Conservation (phyloP, 2,329 filamentous ascomycete species). For the Fusarium newnesense region DNA sequence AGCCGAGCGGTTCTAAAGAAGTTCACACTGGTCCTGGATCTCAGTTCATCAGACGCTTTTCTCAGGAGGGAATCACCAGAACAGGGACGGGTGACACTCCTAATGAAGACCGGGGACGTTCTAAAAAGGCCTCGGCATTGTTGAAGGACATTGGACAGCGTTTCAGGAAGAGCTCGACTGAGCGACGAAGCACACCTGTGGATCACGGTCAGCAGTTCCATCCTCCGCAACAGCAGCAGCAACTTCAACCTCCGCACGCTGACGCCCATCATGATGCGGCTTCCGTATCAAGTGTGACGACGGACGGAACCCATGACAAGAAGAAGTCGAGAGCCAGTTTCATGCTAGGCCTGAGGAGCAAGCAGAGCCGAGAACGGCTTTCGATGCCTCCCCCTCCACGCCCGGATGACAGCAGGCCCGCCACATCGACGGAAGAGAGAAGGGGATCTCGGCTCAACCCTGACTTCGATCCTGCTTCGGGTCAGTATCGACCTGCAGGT, state of each 20-base stretch:
- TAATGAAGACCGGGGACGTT: slow-evolving; percentile 50
- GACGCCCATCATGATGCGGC: slow-evolving; percentile 49
- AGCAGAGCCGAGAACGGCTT: slow-evolving; percentile 27
- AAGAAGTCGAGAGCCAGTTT: slow-evolving; percentile 54
- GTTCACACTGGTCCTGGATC: slow-evolving; percentile 7
- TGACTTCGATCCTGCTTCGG: slow-evolving; percentile 35
- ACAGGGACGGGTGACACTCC: slow-evolving; percentile 25
- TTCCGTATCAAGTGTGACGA: slow-evolving; percentile 55
- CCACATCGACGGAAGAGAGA: slow-evolving; percentile 46
- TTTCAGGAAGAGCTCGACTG: slow-evolving; percentile 50
- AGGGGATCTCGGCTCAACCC: slow-evolving; percentile 54
- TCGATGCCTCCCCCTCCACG: slow-evolving; percentile 31
- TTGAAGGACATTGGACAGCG: slow-evolving; percentile 63
- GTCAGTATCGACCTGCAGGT: slow-evolving; percentile 26
- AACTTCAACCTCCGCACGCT: slow-evolving; percentile 5
- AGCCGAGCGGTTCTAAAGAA: slow-evolving; percentile 30
- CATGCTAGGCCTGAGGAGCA: slow-evolving; percentile 46
- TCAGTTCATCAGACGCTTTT: slow-evolving; percentile 28
- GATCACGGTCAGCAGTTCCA: slow-evolving; percentile 27
- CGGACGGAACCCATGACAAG: slow-evolving; percentile 52
- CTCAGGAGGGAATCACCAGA: slow-evolving; percentile 48
- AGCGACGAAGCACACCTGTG: slow-evolving; percentile 46
- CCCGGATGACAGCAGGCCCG: slow-evolving; percentile 28
- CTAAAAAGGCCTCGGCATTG: slow-evolving; percentile 55
- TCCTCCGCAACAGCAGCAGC: slow-evolving; percentile 7